Base-by-base conservation (phyloP, 176 grass and related monocot genomes). In the Areca catechu region DNA sequence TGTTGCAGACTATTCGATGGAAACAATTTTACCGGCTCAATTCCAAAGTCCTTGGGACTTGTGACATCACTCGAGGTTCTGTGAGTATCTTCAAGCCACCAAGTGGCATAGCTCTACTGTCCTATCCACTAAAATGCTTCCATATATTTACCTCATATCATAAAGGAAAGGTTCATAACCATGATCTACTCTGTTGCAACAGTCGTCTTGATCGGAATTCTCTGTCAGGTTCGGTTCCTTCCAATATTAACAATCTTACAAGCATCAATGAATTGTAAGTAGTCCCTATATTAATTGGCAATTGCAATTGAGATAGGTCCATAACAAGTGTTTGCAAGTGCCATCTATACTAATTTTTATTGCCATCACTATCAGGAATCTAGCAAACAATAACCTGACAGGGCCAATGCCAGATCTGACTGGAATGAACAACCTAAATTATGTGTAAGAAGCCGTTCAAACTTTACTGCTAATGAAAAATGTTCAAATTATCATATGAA, bases 1-100 rank as follows among this genome's bases (percentile, higher is more conserved):
- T 56, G 63, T 56, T 20, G 1, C 80, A 96, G 91, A 52, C 53
- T 96, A 81, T 90, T 96, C 74, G 77, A 82, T 61, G 64, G 50
- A 49, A 96, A 96, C 68, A 70, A 71, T 1, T 77, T 96, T 68
- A 77, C 27, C 79, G 91, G 86, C 15, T 17, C 71, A 53, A 87
- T 96, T 74, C 91, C 91, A 12, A 3, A 37, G 47, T 84, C 86
- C 21, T 37, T 82, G 53, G 77, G 74, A 60, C 53, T 67, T 21
- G 27, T 96, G 50, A 9, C n/a, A 64, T 34, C 60, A 17, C 80
- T 96, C 48, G 19, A 86, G 67, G 78, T 96, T 20, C 72, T 96
- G 91, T 96, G 79, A 61, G 65, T 77, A 61, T 37, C 48, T 2
- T 3, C 18, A 22, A 24, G 20, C 25, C n/a, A 0, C 7, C 7